Percentiles rank a stretch among this genome's conserved stretches.
Evolutionary conservation across 805 yeast species (phyloP).

Genomic region (Suhomyces sp.): DNA sequence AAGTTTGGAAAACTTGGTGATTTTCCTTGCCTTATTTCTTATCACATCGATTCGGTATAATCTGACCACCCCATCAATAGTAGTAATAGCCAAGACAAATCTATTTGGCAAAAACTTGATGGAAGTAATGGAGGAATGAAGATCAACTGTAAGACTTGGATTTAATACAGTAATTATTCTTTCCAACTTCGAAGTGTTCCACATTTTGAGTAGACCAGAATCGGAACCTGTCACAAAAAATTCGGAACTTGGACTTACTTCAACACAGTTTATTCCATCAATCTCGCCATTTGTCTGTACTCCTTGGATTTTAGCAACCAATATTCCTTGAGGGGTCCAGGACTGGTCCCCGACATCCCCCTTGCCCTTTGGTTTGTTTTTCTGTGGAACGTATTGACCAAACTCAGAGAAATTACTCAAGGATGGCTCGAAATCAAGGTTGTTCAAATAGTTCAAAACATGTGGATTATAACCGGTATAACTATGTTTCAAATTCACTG

Average conservation of each 20-base stretch:
- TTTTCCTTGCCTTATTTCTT: constrained; percentile 33
- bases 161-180: constrained; percentile 52
- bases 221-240: constrained; percentile 79
- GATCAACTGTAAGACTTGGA: constrained; percentile 46
- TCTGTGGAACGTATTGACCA: constrained; percentile 37
- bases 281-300: constrained; percentile 46
- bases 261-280: constrained; percentile 52
- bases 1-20: constrained; percentile 27
- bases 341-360: not conserved
- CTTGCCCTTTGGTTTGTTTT: constrained; percentile 7
- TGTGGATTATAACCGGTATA: constrained; percentile 69
- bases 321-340: constrained; percentile 44
- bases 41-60: constrained; percentile 36
- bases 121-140: constrained; percentile 50
- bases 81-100: constrained; percentile 58
- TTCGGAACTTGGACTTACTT: constrained; percentile 58
- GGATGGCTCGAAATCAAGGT: constrained; percentile 54
- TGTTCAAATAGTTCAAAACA: constrained; percentile 55
- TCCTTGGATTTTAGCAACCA: constrained; percentile 57
- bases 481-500: constrained; percentile 48
- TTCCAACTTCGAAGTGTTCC: constrained; percentile 72
- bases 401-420: constrained; percentile 66
- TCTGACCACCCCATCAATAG: constrained; percentile 46
- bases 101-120: constrained; percentile 53
- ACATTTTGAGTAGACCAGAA: constrained; percentile 67